Evolutionary conservation across 768 basidiomycete species (phyloP).

Genomic region (Crassisporium funariophilum): DNA sequence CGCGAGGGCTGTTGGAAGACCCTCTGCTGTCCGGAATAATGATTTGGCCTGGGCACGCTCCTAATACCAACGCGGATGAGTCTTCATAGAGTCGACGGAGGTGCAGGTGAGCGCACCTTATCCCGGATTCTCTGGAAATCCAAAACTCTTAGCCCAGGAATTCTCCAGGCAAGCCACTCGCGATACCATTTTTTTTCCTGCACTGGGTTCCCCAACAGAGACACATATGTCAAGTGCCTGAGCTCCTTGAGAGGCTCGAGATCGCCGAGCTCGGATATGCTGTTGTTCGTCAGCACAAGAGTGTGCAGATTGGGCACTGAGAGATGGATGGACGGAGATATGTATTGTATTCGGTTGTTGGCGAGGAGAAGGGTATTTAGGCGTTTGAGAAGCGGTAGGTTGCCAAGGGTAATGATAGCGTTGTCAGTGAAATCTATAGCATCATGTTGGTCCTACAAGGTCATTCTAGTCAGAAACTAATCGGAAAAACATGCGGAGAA

Average conservation of each 20-base stretch:
- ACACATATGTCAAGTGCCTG: slow-evolving; percentile 72
- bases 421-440: slow-evolving; percentile 94
- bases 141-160: slow-evolving; percentile 85
- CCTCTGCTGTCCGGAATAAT: slow-evolving; percentile 81
- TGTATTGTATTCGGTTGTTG: slow-evolving; percentile 85
- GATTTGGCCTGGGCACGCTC: slow-evolving; percentile 76
- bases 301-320: slow-evolving; percentile 85
- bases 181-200: slow-evolving; percentile 94
- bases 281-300: slow-evolving; percentile 84
- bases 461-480: slow-evolving; percentile 13
- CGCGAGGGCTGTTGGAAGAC: slow-evolving; percentile 77
- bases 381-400: slow-evolving; percentile 85
- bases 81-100: slow-evolving; percentile 18
- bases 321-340: slow-evolving; percentile 80
- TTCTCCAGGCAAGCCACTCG: slow-evolving; percentile 91
- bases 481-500: slow-evolving; percentile 11
- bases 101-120: slow-evolving; percentile 71
- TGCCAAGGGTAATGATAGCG: slow-evolving; percentile 77
- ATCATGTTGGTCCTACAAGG: slow-evolving; percentile 84
- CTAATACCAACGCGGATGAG: slow-evolving; percentile 41
- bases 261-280: slow-evolving; percentile 77
- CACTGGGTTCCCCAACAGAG: slow-evolving; percentile 82
- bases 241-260: slow-evolving; percentile 82
- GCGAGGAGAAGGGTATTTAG: slow-evolving; percentile 83
- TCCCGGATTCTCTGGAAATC: slow-evolving; percentile 95